These are phyloP conservation scores for Stachybotrys echinatus DNA, from an alignment of 2,329 filamentous ascomycete genomes.

Conservation along the genomic window DNA sequence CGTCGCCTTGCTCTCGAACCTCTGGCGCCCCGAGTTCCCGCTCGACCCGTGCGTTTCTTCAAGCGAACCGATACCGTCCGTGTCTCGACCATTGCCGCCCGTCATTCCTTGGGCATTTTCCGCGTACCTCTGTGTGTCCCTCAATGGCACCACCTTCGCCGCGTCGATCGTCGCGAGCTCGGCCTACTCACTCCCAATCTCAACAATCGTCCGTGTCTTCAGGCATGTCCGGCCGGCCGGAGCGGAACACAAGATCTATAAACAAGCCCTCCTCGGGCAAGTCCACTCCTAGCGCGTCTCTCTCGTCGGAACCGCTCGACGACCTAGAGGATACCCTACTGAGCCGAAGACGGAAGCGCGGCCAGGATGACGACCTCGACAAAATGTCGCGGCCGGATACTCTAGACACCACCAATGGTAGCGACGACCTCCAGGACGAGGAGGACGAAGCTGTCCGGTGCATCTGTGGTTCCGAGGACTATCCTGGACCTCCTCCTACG, in stretches of 20 bases:
- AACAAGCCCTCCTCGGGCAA: conserved; percentile 72
- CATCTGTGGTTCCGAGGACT: conserved; percentile 90
- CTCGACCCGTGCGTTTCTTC: conserved; percentile 3
- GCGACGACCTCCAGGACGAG: conserved; percentile 64
- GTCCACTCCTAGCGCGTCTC: conserved; percentile 66
- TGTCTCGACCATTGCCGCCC: conserved; percentile 4
- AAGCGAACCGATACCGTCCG: conserved; percentile 5
- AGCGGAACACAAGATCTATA: conserved; percentile 67
- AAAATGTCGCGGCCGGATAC: conserved; percentile 35
- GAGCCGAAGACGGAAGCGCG: conserved; percentile 74
- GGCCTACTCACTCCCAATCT: conserved; percentile 68
- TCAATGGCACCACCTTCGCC: conserved; percentile 62
- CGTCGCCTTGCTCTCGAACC: not conserved
- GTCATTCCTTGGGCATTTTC: conserved; percentile 4
- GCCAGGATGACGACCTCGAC: conserved; percentile 56
- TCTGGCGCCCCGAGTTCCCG: conserved; percentile 2
- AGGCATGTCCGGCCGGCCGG: conserved; percentile 69
- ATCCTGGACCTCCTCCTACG: conserved; percentile 73
- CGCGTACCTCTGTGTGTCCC: conserved; percentile 16
- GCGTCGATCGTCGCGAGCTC: conserved; percentile 88
- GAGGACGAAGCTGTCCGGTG: conserved; percentile 95
- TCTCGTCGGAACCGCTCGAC: conserved; percentile 64
- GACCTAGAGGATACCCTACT: conserved; percentile 67
- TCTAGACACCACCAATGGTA: conserved; percentile 54
- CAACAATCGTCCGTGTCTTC: conserved; percentile 78